These are phyloP conservation scores for Phytophthora idaei DNA, from an alignment of 352 stramenopile species.

Conservation along the genomic window DNA sequence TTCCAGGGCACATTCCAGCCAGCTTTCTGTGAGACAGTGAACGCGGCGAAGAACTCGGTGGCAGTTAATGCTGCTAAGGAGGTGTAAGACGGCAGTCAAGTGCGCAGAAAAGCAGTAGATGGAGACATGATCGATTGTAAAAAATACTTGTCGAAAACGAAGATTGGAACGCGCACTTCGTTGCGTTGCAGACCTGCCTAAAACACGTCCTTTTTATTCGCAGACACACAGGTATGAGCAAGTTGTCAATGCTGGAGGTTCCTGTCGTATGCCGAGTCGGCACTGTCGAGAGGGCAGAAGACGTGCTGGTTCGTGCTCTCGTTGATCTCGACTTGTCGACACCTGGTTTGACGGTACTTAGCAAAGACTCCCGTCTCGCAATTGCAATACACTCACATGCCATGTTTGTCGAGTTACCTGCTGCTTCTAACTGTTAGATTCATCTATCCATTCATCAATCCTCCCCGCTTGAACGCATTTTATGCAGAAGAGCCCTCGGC, in stretches of 20 bases:
- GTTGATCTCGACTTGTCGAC: slow-evolving; percentile 18
- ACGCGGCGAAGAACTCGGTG: slow-evolving; percentile 7
- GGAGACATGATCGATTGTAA: neutral
- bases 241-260: no score
- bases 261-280: no score
- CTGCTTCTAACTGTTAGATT: slow-evolving; percentile 38
- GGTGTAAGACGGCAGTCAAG: neutral
- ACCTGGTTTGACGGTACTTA: neutral
- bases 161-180: neutral
- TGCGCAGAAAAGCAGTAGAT: slow-evolving; percentile 25
- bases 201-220: neutral
- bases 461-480: slow-evolving; percentile 15
- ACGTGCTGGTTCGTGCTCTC: neutral
- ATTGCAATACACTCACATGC: slow-evolving; percentile 6
- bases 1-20: slow-evolving; percentile 84
- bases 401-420: slow-evolving; percentile 29
- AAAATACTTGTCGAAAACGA: neutral
- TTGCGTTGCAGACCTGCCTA: no score
- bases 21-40: slow-evolving; percentile 55
- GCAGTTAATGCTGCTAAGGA: slow-evolving; percentile 17
- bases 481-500: slow-evolving; percentile 29
- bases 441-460: slow-evolving; percentile 37
- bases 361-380: neutral
- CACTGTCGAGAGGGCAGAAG: no score
- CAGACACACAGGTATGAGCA: neutral